Conservation (phyloP, 2,329 filamentous ascomycete genomes). For the Epichloe glyceriae region DNA sequence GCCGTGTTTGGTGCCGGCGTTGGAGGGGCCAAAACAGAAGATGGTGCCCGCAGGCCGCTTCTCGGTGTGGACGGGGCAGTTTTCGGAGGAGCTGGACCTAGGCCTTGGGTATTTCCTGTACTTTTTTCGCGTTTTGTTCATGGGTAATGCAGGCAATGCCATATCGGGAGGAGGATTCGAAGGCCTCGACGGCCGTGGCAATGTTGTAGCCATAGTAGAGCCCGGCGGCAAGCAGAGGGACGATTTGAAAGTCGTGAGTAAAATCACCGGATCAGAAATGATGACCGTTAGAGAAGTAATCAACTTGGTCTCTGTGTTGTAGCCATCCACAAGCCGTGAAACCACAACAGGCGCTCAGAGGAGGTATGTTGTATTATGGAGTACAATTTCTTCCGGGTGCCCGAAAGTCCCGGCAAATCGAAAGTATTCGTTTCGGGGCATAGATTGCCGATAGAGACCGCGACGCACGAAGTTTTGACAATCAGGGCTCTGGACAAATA, state of each 20-base stretch:
- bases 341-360: not conserved
- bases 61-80: slow-evolving; percentile 37
- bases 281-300: not conserved
- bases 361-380: not conserved
- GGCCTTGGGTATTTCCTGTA: slow-evolving; percentile 34
- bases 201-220: slow-evolving; percentile 33
- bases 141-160: slow-evolving; percentile 61
- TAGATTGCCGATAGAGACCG: not conserved
- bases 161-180: slow-evolving; percentile 59
- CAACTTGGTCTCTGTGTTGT: not conserved
- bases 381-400: not conserved
- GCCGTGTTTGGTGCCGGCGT: slow-evolving; percentile 39
- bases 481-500: not conserved
- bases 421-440: not conserved
- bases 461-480: not conserved
- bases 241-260: not conserved
- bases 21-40: slow-evolving; percentile 37
- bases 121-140: slow-evolving; percentile 59
- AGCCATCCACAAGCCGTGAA: slow-evolving; percentile 3
- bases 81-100: slow-evolving; percentile 18
- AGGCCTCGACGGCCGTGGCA: slow-evolving; percentile 54
- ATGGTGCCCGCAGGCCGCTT: slow-evolving; percentile 46
- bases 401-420: not conserved
- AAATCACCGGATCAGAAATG: not conserved
- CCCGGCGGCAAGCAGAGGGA: not conserved